phyloP scores from a whole-genome alignment of 768 basidiomycete species.

The Gymnopilus junonius region DNA sequence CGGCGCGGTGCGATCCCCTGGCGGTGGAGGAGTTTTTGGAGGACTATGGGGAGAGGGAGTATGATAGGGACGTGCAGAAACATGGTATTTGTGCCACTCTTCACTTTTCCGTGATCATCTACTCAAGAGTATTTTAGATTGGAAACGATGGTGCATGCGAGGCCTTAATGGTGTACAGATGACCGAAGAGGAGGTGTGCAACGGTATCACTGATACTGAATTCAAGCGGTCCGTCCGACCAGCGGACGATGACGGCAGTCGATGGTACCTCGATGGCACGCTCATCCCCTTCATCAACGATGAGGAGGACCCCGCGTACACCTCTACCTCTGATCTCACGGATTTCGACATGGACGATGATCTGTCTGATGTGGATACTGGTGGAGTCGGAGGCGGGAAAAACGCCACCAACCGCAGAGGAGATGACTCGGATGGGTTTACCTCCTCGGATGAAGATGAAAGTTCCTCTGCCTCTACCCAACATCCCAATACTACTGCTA shows the following conservation, averaged over 20 bases:
- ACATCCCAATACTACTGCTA: too few species aligned
- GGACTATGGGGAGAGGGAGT: constrained; percentile 43
- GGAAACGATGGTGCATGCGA: constrained; percentile 40
- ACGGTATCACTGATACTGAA: constrained; percentile 34
- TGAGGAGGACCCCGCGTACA: constrained; percentile 7
- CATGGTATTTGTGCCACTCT: constrained; percentile 31
- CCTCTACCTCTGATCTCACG: constrained; percentile 25
- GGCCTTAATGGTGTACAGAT: constrained; percentile 43
- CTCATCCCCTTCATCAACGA: constrained; percentile 16
- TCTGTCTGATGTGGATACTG: constrained; percentile 23
- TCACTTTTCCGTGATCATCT: not conserved
- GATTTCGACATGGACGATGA: constrained; percentile 19
- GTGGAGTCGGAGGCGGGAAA: constrained; percentile 20
- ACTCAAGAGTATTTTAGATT: constrained; percentile 29
- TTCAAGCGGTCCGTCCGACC: constrained; percentile 28
- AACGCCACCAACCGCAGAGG: not conserved
- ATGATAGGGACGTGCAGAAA: constrained; percentile 39
- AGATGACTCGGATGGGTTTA: not conserved
- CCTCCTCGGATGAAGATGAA: not conserved
- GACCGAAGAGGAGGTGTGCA: constrained; percentile 35
- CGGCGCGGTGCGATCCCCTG: constrained; percentile 40
- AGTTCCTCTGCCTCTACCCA: not conserved
- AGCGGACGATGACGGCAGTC: constrained; percentile 9
- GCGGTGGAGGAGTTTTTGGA: constrained; percentile 37
- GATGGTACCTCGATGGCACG: constrained; percentile 20